These are phyloP conservation scores for Pseudonectria foliicola DNA, from an alignment of 2,329 filamentous ascomycete genomes.

Conservation along the genomic window DNA sequence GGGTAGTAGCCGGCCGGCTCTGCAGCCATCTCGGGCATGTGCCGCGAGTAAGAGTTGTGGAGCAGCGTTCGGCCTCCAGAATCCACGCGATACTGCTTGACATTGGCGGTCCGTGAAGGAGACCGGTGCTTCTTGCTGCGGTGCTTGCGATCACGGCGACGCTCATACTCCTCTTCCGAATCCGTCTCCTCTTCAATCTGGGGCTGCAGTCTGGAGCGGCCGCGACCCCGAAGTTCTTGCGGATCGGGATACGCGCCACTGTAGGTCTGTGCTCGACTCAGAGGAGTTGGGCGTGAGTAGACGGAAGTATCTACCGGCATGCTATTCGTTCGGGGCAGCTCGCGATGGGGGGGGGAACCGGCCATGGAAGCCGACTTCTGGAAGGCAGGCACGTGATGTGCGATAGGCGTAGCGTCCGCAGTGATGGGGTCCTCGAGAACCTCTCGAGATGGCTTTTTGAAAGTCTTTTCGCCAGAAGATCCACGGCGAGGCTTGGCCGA, in stretches of 20 bases:
- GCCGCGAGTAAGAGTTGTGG: conserved; percentile 21
- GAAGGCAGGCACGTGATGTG: conserved; percentile 21
- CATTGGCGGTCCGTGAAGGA: conserved; percentile 21
- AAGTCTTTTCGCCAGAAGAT: conserved; percentile 27
- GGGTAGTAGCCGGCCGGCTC: conserved; percentile 19
- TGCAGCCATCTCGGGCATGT: conserved; percentile 15
- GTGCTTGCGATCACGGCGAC: conserved; percentile 26
- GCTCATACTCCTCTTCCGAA: conserved; percentile 28
- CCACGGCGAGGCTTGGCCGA: conserved; percentile 27
- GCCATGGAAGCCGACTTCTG: conserved; percentile 19
- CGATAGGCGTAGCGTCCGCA: conserved; percentile 23
- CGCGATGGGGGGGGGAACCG: conserved; percentile 27
- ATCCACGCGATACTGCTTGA: conserved; percentile 25
- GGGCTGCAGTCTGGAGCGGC: conserved; percentile 29
- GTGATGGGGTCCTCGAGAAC: conserved; percentile 25
- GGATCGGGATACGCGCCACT: conserved; percentile 17
- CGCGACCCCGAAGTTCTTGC: conserved; percentile 27
- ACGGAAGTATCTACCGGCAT: conserved; percentile 24
- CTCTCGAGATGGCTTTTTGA: conserved; percentile 26
- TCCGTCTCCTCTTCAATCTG: conserved; percentile 30
- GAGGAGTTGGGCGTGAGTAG: conserved; percentile 21
- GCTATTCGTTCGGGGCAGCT: conserved; percentile 27
- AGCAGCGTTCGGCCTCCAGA: conserved; percentile 21
- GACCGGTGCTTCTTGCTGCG: conserved; percentile 30
- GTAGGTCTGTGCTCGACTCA: conserved; percentile 29